Conservation (phyloP, 2,329 filamentous ascomycete species). For the Chrysoporthe deuterocubensis region DNA sequence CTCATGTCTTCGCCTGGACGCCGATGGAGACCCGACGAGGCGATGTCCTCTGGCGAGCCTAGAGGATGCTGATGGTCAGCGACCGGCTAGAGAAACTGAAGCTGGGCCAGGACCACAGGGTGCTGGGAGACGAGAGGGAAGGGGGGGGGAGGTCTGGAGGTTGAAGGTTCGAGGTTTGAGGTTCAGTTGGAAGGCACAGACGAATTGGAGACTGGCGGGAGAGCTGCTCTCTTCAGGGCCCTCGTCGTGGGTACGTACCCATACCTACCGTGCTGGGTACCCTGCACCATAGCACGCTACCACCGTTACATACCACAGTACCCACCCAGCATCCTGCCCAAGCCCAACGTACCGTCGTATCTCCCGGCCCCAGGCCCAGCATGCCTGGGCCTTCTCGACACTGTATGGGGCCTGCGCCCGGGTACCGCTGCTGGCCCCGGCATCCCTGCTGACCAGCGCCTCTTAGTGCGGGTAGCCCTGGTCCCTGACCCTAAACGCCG, state of each 20-base stretch:
- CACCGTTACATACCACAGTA: neutral
- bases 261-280: neutral
- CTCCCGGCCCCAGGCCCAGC: no score
- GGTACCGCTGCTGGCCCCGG: constrained; percentile 2
- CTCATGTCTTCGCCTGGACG: constrained; percentile 1
- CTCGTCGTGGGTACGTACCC: constrained; percentile 4
- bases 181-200: constrained; percentile 1
- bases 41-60: neutral
- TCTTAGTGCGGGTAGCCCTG: neutral
- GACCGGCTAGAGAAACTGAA: neutral
- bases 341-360: neutral
- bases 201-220: constrained; percentile 21
- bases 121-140: neutral
- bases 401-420: constrained; percentile 1
- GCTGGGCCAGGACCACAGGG: neutral
- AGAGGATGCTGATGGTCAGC: neutral
- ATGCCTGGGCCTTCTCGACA: neutral
- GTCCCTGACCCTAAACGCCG: constrained; percentile 6
- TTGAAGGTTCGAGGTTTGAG: neutral
- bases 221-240: constrained; percentile 9
- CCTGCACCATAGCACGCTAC: neutral
- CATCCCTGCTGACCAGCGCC: neutral
- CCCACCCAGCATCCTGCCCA: neutral
- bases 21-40: neutral
- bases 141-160: neutral